Conservation (phyloP, 768 basidiomycete species). For the Pulveroboletus frians region DNA sequence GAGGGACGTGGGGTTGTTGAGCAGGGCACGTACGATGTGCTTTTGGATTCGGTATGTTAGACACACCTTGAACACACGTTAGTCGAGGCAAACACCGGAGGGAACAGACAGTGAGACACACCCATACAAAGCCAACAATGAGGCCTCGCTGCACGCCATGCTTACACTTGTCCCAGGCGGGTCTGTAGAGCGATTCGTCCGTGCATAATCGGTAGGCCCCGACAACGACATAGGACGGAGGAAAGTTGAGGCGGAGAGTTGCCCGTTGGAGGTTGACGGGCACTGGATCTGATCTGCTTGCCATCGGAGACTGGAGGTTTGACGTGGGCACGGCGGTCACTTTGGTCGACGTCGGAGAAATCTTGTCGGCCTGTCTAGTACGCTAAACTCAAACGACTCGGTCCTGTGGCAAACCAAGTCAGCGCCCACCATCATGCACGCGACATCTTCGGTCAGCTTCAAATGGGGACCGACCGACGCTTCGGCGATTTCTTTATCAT, state of each 20-base stretch:
- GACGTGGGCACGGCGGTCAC: neutral
- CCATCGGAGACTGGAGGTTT: neutral
- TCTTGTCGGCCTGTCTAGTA: no score
- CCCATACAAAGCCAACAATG: slow-evolving; percentile 67
- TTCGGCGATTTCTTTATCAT: neutral
- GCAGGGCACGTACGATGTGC: slow-evolving; percentile 47
- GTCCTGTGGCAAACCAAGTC: no score
- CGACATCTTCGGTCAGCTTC: no score
- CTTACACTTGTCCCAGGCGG: slow-evolving; percentile 81
- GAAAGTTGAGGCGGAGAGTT: slow-evolving; percentile 60
- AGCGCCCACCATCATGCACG: no score
- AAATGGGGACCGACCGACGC: no score
- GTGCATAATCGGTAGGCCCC: slow-evolving; percentile 80
- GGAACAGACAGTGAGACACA: slow-evolving; percentile 26
- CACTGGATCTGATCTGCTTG: slow-evolving; percentile 23
- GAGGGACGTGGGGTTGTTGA: slow-evolving; percentile 25
- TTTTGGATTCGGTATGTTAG: slow-evolving; percentile 70
- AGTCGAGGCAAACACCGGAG: neutral
- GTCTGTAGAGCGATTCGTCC: slow-evolving; percentile 60
- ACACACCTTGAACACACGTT: slow-evolving; percentile 40
- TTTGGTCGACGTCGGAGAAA: no score
- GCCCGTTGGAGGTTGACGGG: slow-evolving; percentile 50
- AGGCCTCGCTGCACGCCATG: slow-evolving; percentile 71
- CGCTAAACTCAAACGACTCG: no score
- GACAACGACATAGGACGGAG: slow-evolving; percentile 80